Evolutionary conservation across 192 early-diverging fungal species (phyloP).

Genomic region (Helicostylum pulchrum): DNA sequence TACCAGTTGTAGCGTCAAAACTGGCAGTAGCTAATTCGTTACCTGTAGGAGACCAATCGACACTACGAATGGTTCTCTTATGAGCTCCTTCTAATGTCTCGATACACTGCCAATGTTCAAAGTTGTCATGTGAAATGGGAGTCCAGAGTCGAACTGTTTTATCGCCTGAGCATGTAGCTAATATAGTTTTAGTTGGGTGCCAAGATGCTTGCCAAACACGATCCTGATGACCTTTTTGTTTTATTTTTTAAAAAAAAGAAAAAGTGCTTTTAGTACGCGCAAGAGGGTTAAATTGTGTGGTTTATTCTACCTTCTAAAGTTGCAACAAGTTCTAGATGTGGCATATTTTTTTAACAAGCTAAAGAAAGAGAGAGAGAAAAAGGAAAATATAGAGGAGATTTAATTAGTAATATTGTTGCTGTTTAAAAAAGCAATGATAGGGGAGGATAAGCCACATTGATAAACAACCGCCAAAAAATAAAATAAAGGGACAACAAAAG

Average conservation of each 20-base stretch:
- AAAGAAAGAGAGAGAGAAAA: neutral
- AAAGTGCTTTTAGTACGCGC: neutral
- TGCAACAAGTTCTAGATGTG: conserved; percentile 17
- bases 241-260: neutral
- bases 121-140: conserved; percentile 36
- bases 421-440: neutral
- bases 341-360: neutral
- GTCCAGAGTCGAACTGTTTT: conserved; percentile 88
- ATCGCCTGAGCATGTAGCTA: conserved; percentile 87
- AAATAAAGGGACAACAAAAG: too few species aligned
- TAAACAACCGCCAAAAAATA: too few species aligned
- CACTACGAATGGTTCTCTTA: conserved; percentile 87
- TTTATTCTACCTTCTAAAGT: conserved; percentile 16
- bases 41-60: conserved; percentile 77
- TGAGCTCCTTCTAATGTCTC: conserved; percentile 81
- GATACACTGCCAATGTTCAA: conserved; percentile 64
- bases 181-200: conserved; percentile 69
- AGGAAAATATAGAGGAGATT: neutral
- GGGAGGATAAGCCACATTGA: conserved; percentile 16
- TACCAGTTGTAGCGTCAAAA: conserved; percentile 90
- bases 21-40: conserved; percentile 77
- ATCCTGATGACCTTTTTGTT: conserved; percentile 68
- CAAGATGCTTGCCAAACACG: conserved; percentile 85
- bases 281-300: neutral
- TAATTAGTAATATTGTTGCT: neutral